These are phyloP conservation scores for Fusarium chlamydosporum DNA, from an alignment of 2,329 filamentous ascomycete genomes.

Conservation along the genomic window DNA sequence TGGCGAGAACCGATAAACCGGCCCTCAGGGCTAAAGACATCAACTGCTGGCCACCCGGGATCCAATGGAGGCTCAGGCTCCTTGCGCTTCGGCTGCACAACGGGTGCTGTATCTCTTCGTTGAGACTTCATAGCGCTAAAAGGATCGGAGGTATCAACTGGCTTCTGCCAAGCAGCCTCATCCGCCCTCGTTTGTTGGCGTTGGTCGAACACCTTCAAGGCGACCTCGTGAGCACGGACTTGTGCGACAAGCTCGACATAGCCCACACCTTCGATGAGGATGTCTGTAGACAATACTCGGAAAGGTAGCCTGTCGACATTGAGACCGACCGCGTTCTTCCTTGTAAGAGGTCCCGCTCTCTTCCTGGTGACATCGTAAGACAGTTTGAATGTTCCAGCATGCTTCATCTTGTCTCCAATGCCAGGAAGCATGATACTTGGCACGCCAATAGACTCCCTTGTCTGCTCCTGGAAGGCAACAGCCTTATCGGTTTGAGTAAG, in stretches of 20 bases:
- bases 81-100: conserved; percentile 12
- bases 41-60: conserved; percentile 76
- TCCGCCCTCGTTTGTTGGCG: conserved; percentile 5
- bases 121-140: conserved; percentile 49
- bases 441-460: conserved; percentile 69
- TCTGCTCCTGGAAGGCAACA: conserved; percentile 76
- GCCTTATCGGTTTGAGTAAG: conserved; percentile 86
- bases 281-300: conserved; percentile 82
- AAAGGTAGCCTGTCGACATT: conserved; percentile 81
- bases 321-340: conserved; percentile 71
- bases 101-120: conserved; percentile 42
- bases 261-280: conserved; percentile 91
- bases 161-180: conserved; percentile 4
- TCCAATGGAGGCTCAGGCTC: conserved; percentile 46
- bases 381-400: conserved; percentile 82
- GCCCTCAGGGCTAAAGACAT: conserved; percentile 89
- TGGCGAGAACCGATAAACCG: conserved; percentile 76
- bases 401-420: conserved; percentile 69
- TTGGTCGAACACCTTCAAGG: conserved; percentile 31
- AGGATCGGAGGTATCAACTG: conserved; percentile 34
- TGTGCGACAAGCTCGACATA: conserved; percentile 93
- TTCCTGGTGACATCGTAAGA: conserved; percentile 86
- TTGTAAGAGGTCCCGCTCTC: conserved; percentile 80
- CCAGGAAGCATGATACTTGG: conserved; percentile 74
- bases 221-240: conserved; percentile 71